These are phyloP conservation scores for Massospora cicadina DNA, from an alignment of 371 early-diverging fungal species.

Conservation along the genomic window DNA sequence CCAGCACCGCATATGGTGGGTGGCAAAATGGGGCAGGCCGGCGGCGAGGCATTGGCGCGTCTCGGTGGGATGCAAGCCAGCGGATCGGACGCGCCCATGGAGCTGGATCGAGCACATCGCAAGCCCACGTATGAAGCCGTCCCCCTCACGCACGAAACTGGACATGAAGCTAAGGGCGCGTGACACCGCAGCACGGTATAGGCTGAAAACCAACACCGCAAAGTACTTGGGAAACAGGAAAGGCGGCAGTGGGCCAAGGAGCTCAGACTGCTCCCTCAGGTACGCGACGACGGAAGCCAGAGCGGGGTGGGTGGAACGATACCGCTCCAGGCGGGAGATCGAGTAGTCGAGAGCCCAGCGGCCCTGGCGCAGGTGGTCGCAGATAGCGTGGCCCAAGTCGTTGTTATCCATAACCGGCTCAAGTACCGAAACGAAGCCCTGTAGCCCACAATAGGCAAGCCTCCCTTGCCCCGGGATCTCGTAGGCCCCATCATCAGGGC, in stretches of 20 bases:
- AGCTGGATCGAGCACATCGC: constrained; percentile 71
- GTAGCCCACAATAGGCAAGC: constrained; percentile 76
- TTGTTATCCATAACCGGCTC: constrained; percentile 55
- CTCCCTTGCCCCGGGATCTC: constrained; percentile 65
- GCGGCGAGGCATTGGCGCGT: constrained; percentile 61
- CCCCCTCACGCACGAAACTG: constrained; percentile 33
- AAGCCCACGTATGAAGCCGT: constrained; percentile 46
- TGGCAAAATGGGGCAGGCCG: constrained; percentile 90
- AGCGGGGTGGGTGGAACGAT: constrained; percentile 25
- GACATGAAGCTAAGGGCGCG: constrained; percentile 41
- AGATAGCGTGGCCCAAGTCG: constrained; percentile 84
- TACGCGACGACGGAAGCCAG: constrained; percentile 38
- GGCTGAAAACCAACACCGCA: constrained; percentile 52
- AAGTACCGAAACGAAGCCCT: constrained; percentile 74
- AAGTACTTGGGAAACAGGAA: constrained; percentile 88
- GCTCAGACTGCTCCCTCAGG: constrained; percentile 45
- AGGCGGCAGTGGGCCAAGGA: constrained; percentile 50
- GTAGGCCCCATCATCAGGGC: constrained; percentile 54
- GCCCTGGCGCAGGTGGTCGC: constrained; percentile 72
- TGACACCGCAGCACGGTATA: constrained; percentile 45
- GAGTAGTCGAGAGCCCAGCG: constrained; percentile 84
- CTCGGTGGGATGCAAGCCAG: constrained; percentile 54
- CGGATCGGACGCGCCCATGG: constrained; percentile 49
- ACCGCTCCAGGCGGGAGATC: constrained; percentile 42
- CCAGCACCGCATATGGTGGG: constrained; percentile 90